Evolutionary conservation across 169 alveolate species (phyloP), one percentile per base, ranked within the genome.

Genomic region (Fabrea salina): DNA sequence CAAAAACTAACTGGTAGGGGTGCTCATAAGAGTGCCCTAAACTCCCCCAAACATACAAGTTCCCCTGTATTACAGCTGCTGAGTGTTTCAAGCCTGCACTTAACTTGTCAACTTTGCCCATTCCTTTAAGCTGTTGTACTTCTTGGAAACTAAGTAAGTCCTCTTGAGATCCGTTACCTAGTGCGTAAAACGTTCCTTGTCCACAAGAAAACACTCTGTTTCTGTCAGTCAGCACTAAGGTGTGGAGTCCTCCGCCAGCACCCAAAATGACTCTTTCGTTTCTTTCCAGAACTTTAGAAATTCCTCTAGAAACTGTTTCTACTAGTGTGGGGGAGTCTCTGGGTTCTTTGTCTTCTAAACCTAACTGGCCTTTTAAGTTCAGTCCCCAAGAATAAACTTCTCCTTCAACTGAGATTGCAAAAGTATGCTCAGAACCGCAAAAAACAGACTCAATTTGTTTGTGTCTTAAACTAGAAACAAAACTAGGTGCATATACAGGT

Each of bases 341-440:
- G 35, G n/a, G 40, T 11, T 7, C 8, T 8, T 51, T 84, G 72
- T 86, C 93, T 19, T 94, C 95, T 2, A 84, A 68, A 13, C 97
- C 97, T 43, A 93, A 83, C 54, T 91, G 88, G 6, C 95, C 95
- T 74, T 83, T 83, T 68, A 78, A 61, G 82, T 90, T 90, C 53
- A 86, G 75, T 39, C 97, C 97, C 95, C 97, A 93, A 16, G 91
- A 56, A 74, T 67, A 91, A 13, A 89, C 68, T 72, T 84, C 89
- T 39, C 95, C 94, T 41, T 83, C 80, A 32, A 81, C 47, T 11
- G 93, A 82, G 33, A 87, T 43, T 5, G 95, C 94, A 35, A 93
- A 16, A 5, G 92, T 85, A 79, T 93, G 97, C 67, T 86, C 83
- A 75, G 86, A 86, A 30, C 97, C 95, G 30, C 78, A 68, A 30